phyloP scores from a whole-genome alignment of 2,329 filamentous ascomycete genomes.

The Aspergillus tubingensis region DNA sequence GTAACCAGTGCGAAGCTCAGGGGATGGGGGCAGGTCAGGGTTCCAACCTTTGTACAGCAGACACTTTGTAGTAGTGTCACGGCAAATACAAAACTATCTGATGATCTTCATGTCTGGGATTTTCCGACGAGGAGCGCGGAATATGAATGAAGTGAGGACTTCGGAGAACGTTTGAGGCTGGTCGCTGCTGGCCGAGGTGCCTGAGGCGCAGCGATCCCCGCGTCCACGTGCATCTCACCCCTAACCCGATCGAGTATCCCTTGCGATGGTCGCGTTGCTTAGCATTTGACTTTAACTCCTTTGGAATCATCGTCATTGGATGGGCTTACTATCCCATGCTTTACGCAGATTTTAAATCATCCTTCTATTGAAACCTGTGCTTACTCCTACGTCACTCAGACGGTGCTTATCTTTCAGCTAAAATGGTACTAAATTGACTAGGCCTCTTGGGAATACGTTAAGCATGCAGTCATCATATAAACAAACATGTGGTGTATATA shows the following conservation, averaged over 20 bases:
- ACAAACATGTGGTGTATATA: not conserved
- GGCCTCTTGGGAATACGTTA: too few relatives aligned
- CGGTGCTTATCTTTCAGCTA: too few relatives aligned
- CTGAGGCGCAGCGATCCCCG: not conserved
- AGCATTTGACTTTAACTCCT: not conserved
- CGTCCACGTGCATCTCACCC: not conserved
- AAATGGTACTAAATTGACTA: too few relatives aligned
- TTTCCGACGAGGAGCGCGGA: not conserved
- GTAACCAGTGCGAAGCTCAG: conserved; percentile 20
- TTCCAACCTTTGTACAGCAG: conserved; percentile 1
- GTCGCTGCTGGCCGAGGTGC: not conserved
- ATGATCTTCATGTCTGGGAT: not conserved
- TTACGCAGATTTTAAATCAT: too few relatives aligned
- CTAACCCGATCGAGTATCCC: conserved; percentile 1
- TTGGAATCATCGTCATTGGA: too few relatives aligned
- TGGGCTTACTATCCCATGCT: too few relatives aligned
- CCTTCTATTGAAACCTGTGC: too few relatives aligned
- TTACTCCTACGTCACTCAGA: too few relatives aligned
- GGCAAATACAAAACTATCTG: not conserved
- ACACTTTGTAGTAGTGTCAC: not conserved
- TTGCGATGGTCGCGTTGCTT: not conserved
- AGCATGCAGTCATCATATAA: not conserved
- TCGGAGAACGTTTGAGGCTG: not conserved
- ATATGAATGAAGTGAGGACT: not conserved
- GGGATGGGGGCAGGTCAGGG: not conserved